phyloP scores from a whole-genome alignment of 768 basidiomycete species.

The Lentinula edodes region DNA sequence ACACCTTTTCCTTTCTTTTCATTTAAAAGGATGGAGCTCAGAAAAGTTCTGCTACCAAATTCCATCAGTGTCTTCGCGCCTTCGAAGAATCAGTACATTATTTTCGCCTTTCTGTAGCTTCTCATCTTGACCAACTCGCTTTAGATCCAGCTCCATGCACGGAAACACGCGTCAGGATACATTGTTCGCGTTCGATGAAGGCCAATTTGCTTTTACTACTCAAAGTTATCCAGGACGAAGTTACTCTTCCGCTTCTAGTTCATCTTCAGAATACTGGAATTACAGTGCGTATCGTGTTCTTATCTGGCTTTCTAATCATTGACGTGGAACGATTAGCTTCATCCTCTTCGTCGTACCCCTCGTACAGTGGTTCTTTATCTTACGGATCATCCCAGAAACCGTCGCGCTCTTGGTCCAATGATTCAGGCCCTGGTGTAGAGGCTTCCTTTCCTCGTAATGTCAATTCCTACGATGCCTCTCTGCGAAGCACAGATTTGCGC shows the following conservation, averaged over 20 bases:
- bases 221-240: neutral
- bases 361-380: neutral
- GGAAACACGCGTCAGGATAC: neutral
- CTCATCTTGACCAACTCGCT: neutral
- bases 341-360: neutral
- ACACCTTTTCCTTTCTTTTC: neutral
- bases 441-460: neutral
- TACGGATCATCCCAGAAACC: neutral
- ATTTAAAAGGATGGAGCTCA: neutral
- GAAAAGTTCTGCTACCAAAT: neutral
- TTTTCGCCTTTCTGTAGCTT: neutral
- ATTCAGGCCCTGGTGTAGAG: neutral
- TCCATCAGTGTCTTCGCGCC: neutral
- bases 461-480: neutral
- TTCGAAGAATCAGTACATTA: neutral
- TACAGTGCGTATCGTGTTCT: neutral
- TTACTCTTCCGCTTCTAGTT: neutral
- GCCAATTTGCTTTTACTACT: neutral
- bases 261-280: neutral
- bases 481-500: neutral
- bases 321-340: neutral
- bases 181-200: neutral
- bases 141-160: neutral
- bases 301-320: neutral
- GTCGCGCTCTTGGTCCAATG: neutral